phyloP scores from a whole-genome alignment of 164 flowering plant species.

The Tetracentron sinense region DNA sequence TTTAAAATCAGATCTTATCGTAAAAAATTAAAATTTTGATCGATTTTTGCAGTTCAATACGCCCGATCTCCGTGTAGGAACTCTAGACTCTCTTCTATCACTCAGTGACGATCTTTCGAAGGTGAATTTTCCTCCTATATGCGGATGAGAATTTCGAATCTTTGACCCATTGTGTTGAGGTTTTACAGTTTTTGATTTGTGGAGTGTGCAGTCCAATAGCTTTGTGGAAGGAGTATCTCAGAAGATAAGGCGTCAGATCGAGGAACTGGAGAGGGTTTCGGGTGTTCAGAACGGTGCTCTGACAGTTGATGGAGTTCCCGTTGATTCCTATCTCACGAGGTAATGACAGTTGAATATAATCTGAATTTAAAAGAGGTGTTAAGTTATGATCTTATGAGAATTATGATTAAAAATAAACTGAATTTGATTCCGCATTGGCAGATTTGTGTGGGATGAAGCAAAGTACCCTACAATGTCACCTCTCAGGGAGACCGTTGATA shows the following conservation, averaged over 20 bases:
- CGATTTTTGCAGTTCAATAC: slow-evolving; percentile 61
- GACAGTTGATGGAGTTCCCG: slow-evolving; percentile 92
- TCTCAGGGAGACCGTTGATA: slow-evolving; percentile 75
- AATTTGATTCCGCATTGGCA: slow-evolving; percentile 21
- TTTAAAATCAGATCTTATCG: slow-evolving; percentile 6
- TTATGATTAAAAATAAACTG: background rate
- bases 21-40: background rate
- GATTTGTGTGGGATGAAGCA: slow-evolving; percentile 96
- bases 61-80: slow-evolving; percentile 94
- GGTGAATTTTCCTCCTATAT: slow-evolving; percentile 33
- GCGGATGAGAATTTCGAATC: background rate
- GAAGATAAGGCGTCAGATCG: slow-evolving; percentile 92
- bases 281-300: slow-evolving; percentile 58
- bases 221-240: slow-evolving; percentile 85
- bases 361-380: background rate
- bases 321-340: slow-evolving; percentile 94
- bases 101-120: slow-evolving; percentile 91
- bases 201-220: slow-evolving; percentile 59
- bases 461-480: slow-evolving; percentile 90
- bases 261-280: slow-evolving; percentile 78
- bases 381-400: background rate
- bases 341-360: slow-evolving; percentile 13
- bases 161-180: background rate
- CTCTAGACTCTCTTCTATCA: slow-evolving; percentile 84
- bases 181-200: slow-evolving; percentile 9